Evolutionary conservation across 129 eudicot species (phyloP).

Genomic region (Lonicera japonica): DNA sequence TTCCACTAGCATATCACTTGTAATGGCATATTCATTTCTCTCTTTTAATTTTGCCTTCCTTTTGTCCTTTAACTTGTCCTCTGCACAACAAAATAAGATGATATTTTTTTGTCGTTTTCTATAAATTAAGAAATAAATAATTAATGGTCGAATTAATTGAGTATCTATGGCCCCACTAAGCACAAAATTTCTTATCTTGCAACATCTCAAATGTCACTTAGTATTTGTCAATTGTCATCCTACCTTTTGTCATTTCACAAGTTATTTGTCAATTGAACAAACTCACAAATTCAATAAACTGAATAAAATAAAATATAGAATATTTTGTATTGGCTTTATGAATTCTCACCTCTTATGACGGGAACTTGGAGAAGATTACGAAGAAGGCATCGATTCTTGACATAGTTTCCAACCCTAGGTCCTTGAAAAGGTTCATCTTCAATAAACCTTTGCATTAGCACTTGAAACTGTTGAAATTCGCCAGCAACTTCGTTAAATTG

Average conservation of each 20-base stretch:
- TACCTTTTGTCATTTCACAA: too few species aligned
- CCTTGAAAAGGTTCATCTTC: conserved; percentile 87
- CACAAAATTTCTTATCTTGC: too few species aligned
- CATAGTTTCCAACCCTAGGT: conserved; percentile 67
- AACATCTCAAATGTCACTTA: too few species aligned
- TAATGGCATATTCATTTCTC: conserved; percentile 45
- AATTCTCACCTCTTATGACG: conserved; percentile 64
- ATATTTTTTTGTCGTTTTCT: too few species aligned
- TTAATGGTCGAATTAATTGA: too few species aligned
- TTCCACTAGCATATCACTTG: conserved; percentile 69
- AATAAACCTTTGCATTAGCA: conserved; percentile 70
- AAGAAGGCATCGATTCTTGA: conserved; percentile 55
- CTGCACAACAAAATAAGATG: conserved; percentile 30
- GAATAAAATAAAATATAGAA: not conserved
- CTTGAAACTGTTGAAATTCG: conserved; percentile 95
- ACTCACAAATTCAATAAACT: too few species aligned
- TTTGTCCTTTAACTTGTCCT: conserved; percentile 39
- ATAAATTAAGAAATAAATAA: too few species aligned
- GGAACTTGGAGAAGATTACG: conserved; percentile 96
- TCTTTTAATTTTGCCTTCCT: conserved; percentile 31
- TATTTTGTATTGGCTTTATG: not conserved
- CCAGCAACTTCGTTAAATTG: conserved; percentile 73
- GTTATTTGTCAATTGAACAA: too few species aligned
- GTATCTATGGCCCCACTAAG: too few species aligned
- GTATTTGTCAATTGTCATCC: too few species aligned